Evolutionary conservation across 2,329 filamentous ascomycete genomes (phyloP).

Genomic region (Aureobasidium pullulans): DNA sequence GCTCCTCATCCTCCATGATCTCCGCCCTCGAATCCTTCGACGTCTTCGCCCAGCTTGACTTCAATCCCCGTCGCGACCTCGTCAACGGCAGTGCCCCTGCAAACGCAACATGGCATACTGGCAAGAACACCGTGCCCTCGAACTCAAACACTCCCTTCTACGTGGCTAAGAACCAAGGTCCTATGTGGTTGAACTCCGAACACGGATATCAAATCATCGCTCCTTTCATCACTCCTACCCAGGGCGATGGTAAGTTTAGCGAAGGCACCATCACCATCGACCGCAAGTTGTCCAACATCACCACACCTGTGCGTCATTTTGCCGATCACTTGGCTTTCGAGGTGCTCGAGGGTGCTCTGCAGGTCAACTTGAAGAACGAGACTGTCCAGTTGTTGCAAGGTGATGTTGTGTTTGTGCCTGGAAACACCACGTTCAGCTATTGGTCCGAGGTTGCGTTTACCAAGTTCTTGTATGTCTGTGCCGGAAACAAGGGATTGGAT

Average conservation of each 20-base stretch:
- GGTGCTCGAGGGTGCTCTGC: conserved; percentile 2
- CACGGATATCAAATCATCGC: conserved; percentile 36
- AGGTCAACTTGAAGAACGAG: not conserved
- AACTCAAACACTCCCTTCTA: conserved; percentile 33
- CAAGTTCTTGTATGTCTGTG: conserved; percentile 12
- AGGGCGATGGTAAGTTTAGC: conserved; percentile 36
- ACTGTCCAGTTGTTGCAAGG: not conserved
- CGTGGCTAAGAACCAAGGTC: conserved; percentile 40
- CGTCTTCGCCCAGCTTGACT: conserved; percentile 37
- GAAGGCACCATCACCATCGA: conserved; percentile 38
- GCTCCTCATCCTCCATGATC: conserved; percentile 28
- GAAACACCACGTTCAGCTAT: conserved; percentile 1
- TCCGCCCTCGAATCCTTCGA: conserved; percentile 34
- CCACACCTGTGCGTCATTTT: conserved; percentile 21
- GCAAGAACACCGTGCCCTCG: conserved; percentile 28
- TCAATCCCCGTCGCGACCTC: conserved; percentile 33
- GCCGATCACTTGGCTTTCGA: conserved; percentile 19
- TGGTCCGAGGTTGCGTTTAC: conserved; percentile 8
- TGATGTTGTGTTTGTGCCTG: conserved; percentile 9
- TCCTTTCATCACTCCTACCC: conserved; percentile 34
- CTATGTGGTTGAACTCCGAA: conserved; percentile 37
- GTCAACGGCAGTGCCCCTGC: conserved; percentile 35
- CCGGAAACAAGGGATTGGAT: not conserved
- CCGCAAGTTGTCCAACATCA: conserved; percentile 19
- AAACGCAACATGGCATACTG: conserved; percentile 32